Conservation (phyloP, 495 filamentous ascomycete species). For the Cercophora scortea region DNA sequence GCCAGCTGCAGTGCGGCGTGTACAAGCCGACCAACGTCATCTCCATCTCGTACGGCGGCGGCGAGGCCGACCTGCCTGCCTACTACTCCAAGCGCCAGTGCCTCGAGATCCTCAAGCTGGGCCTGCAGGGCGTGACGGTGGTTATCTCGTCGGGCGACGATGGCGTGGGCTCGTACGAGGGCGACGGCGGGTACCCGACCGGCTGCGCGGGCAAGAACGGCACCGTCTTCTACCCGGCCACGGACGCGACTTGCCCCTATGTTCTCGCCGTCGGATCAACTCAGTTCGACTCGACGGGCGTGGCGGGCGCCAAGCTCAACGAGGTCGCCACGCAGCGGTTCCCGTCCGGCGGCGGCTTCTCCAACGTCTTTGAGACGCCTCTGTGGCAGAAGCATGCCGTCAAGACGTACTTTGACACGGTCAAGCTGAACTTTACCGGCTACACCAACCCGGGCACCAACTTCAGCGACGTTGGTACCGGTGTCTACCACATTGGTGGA, state of each 20-base stretch:
- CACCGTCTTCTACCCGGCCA: conserved; percentile 12
- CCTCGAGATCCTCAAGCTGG: conserved; percentile 49
- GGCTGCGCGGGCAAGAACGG: conserved; percentile 7
- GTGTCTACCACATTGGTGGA: conserved; percentile 47
- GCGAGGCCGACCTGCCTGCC: conserved; percentile 17
- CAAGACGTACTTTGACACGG: conserved; percentile 41
- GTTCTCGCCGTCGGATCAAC: conserved; percentile 24
- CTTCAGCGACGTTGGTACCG: conserved; percentile 2
- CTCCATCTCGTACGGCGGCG: conserved; percentile 24
- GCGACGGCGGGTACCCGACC: conserved; percentile 18
- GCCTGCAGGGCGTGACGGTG: conserved; percentile 50
- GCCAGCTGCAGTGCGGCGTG: conserved; percentile 45
- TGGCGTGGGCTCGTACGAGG: conserved; percentile 42
- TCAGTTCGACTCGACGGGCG: conserved; percentile 7
- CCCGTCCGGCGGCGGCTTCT: conserved; percentile 58
- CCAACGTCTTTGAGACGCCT: conserved; percentile 53
- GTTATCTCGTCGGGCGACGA: conserved; percentile 51
- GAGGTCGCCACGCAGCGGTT: conserved; percentile 37
- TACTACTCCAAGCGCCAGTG: conserved; percentile 22
- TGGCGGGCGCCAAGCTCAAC: conserved; percentile 10
- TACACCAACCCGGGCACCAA: conserved; percentile 15
- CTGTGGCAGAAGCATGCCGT: conserved; percentile 49
- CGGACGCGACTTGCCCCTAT: conserved; percentile 19
- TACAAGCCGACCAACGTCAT: conserved; percentile 26
- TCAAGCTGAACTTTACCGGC: conserved; percentile 17